Percentiles rank a stretch among this genome's conserved stretches.
phyloP scores from a whole-genome alignment of 306 rosid genomes.

The Nissolia schottii region DNA sequence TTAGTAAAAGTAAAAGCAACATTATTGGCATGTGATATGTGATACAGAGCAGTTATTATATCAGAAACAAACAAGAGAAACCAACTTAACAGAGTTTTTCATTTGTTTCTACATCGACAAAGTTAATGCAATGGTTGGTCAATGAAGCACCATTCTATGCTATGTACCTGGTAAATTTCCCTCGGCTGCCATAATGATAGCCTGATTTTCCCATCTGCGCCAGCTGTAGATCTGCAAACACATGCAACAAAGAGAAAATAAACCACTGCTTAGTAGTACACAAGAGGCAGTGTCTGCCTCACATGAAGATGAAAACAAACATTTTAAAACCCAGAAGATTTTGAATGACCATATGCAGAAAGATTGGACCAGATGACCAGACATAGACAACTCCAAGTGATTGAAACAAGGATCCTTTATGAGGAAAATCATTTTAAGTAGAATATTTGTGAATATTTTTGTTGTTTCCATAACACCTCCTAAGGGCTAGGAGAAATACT shows the following conservation, averaged over 20 bases:
- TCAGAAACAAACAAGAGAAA: not conserved
- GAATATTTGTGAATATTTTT: not conserved
- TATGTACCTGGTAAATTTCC: constrained; percentile 62
- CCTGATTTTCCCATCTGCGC: constrained; percentile 90
- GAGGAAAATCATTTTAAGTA: not conserved
- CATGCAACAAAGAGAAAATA: constrained; percentile 13
- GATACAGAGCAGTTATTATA: not conserved
- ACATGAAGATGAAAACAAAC: not conserved
- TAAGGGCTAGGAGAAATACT: not conserved
- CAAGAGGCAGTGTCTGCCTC: not conserved
- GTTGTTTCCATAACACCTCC: not conserved
- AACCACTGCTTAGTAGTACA: not conserved
- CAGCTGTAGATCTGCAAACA: constrained; percentile 83
- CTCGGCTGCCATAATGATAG: constrained; percentile 35
- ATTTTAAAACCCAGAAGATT: not conserved
- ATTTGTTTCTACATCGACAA: not conserved
- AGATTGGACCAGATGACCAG: not conserved
- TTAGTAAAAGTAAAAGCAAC: not conserved
- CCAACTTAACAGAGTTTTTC: not conserved
- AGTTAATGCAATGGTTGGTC: constrained; percentile 10
- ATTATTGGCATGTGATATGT: not conserved
- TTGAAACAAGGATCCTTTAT: not conserved
- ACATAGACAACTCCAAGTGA: not conserved
- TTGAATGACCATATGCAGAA: not conserved
- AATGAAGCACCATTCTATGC: constrained; percentile 2